Base-by-base conservation (phyloP, 1,284 basidiomycete species). In the Filobasidium uniguttulatum region DNA sequence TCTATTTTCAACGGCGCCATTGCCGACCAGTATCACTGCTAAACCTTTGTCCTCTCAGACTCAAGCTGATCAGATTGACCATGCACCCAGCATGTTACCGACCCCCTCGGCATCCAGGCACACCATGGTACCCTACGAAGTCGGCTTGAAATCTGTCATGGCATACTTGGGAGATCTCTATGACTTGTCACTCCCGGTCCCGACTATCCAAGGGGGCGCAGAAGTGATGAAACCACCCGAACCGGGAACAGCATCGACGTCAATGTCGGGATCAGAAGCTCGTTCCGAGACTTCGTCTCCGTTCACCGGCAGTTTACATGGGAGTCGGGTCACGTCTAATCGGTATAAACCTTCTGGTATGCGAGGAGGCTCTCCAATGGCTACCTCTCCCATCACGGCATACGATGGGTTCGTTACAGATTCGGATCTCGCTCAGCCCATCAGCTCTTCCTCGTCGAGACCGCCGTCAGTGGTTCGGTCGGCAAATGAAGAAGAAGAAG, bases 101-200 rank as follows among this genome's bases (percentile, higher is more conserved):
- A 26, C 12, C 8, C 3, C n/a, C 30, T 35, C 17, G 8, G 31
- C 19, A 17, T 22, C 30, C 30, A 25, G 22, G 22, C 22, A 31
- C 5, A 28, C 20, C 3, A 28, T 26, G 2, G 53, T 52, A 12
- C 55, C 60, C 8, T 70, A 69, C 51, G 54, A 59, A 1, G 53
- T 58, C 9, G 86, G 85, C 22, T 72, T 97, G 45, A 79, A 86
- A 53, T 85, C 85, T 10, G 79, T 98, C 34, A 90, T 97, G 82
- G 83, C 84, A 15, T 97, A 97, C 68, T 76, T 98, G 19, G 82
- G 82, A 60, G 93, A 98, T 62, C 82, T 98, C 76, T 83, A 91
- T 62, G 91, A 96, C 63, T 74, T 98, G 29, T 69, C 66, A 52
- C 57, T 67, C 26, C 62, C 65, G 1, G 53, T 61, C 6, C 54